Conservation (phyloP, 768 basidiomycete genomes). For the Serpula lacrymans region DNA sequence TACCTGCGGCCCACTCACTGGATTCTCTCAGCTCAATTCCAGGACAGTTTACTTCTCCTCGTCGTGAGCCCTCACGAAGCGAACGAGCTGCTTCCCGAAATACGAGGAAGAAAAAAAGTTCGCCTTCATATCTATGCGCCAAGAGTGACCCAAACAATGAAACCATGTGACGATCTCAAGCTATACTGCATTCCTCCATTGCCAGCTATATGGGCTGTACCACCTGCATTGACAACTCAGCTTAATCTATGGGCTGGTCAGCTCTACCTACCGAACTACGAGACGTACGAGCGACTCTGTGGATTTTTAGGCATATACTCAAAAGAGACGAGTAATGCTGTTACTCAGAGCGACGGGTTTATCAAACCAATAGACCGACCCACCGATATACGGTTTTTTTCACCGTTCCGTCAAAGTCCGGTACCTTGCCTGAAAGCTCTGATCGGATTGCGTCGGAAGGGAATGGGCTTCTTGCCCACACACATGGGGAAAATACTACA, state of each 20-base stretch:
- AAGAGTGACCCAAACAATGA: conserved; percentile 27
- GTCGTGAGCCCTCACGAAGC: conserved; percentile 38
- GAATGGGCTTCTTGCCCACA: conserved; percentile 10
- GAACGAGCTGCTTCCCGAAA: conserved; percentile 32
- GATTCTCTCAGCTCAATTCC: conserved; percentile 24
- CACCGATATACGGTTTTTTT: conserved; percentile 9
- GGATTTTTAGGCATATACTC: conserved; percentile 13
- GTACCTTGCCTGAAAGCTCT: conserved; percentile 16
- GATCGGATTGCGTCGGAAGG: conserved; percentile 15
- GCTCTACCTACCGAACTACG: conserved; percentile 15
- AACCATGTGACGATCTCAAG: conserved; percentile 33
- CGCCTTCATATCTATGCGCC: conserved; percentile 39
- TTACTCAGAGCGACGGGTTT: conserved; percentile 10
- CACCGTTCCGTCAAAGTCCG: conserved; percentile 29
- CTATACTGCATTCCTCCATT: conserved; percentile 25
- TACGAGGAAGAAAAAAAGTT: conserved; percentile 26
- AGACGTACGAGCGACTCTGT: conserved; percentile 14
- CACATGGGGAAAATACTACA: conserved; percentile 11
- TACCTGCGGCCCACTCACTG: conserved; percentile 35
- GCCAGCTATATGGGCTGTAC: conserved; percentile 7
- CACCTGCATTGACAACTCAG: conserved; percentile 2
- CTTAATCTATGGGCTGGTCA: conserved; percentile 24
- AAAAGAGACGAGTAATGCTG: not conserved
- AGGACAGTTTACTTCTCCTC: conserved; percentile 16
- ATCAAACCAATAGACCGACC: conserved; percentile 7